These are phyloP conservation scores for Oryza brachyantha DNA, from an alignment of 176 grass and related monocot species.

Conservation along the genomic window DNA sequence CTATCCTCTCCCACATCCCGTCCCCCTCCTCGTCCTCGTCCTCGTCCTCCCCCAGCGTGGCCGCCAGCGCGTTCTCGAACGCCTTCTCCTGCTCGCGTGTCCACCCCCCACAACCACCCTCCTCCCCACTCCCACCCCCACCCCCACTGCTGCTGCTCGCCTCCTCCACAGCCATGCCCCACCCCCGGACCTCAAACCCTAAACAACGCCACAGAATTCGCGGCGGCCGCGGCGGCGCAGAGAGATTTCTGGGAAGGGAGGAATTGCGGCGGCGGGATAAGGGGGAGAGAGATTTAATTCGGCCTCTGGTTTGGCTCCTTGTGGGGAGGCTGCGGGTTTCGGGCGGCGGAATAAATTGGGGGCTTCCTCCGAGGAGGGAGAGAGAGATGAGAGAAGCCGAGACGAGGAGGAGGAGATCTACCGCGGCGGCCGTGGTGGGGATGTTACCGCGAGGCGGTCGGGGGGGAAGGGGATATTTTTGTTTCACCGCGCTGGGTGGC, in stretches of 20 bases:
- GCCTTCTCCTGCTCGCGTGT: slow-evolving; percentile 80
- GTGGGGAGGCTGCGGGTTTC: slow-evolving; percentile 31
- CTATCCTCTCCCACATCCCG: slow-evolving; percentile 60
- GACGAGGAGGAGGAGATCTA: slow-evolving; percentile 40
- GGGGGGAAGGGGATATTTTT: slow-evolving; percentile 28
- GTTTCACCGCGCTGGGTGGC: slow-evolving; percentile 17
- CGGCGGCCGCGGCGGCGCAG: not conserved
- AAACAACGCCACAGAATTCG: not conserved
- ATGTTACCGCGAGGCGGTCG: not conserved
- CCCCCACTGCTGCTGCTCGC: slow-evolving; percentile 54
- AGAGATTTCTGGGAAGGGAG: not conserved
- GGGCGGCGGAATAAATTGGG: slow-evolving; percentile 39
- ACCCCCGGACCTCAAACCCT: slow-evolving; percentile 19
- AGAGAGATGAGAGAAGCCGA: not conserved
- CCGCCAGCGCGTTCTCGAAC: slow-evolving; percentile 76
- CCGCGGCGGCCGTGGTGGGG: slow-evolving; percentile 9
- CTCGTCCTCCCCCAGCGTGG: slow-evolving; percentile 11
- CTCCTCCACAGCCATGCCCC: slow-evolving; percentile 69
- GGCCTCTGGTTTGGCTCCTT: slow-evolving; percentile 18
- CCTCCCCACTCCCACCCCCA: slow-evolving; percentile 18
- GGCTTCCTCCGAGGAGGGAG: slow-evolving; percentile 34
- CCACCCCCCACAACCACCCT: slow-evolving; percentile 31
- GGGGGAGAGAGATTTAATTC: not conserved
- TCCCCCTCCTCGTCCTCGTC: slow-evolving; percentile 35
- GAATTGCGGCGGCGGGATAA: slow-evolving; percentile 47